Base-by-base conservation (phyloP, 2,329 filamentous ascomycete species). In the Hirsutella rhossiliensis region DNA sequence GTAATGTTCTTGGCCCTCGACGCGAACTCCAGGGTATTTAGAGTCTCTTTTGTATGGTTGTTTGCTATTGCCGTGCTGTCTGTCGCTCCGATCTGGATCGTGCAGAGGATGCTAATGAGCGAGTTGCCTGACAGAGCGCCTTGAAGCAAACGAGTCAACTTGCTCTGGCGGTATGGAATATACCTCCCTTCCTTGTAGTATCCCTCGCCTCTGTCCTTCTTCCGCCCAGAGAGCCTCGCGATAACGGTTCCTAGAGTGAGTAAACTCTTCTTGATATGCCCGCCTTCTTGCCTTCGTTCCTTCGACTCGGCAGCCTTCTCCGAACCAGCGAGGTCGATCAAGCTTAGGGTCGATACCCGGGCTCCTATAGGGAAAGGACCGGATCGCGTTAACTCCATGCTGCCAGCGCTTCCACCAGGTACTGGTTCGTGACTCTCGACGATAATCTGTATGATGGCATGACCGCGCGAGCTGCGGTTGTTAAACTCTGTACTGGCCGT, bases 401-500 rank as follows among this genome's bases (percentile, higher is more conserved):
- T 47, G 12, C 47, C 49, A 2, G 62, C 50, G 7, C 65, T 69
- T 11, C 73, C 72, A 1, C 73, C 72, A 1, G 86, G 79, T 37
- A 82, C 77, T 39, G 92, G 84, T 62, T 96, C 90, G 62, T 92
- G 78, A 59, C 89, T 96, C 62, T 98, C 92, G 13, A 98, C 92
- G 2, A 98, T 90, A 53, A 98, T 98, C 62, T 98, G 92, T 31
- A 98, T 92, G 18, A 98, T 92, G 0, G 92, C 92, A 58, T 98
- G 92, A 76, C 88, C 96, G 66, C 92, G 87, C 41, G 92, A 98
- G 68, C 90, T 97, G 54, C 90, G 81, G 18, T 89, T 78, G 59
- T 98, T 98, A 73, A 94, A 98, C 57, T 98, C 92, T 0, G 92
- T 98, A 61, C 89, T 94, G 46, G 87, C 87, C 2, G 88, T 94